Percentiles rank a stretch among this genome's conserved stretches.
These are phyloP conservation scores for Dichotomopilus funicola DNA, from an alignment of 2,329 filamentous ascomycete species.

Conservation along the genomic window DNA sequence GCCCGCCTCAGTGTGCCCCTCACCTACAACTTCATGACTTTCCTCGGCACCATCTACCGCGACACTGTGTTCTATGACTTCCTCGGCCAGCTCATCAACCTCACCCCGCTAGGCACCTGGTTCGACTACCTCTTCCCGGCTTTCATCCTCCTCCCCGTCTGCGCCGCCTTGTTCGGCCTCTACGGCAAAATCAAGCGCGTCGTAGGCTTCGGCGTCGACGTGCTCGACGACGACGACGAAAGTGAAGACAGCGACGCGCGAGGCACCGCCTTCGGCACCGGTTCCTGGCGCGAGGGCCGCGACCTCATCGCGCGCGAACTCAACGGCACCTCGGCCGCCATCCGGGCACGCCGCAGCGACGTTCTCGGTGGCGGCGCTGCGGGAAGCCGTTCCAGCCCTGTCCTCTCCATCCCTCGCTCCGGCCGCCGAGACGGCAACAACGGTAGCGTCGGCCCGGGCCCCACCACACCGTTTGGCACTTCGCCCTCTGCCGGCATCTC, in stretches of 20 bases:
- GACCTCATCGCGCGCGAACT: conserved; percentile 85
- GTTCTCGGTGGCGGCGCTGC: conserved; percentile 27
- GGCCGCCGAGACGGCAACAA: conserved; percentile 21
- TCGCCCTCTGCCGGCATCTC: conserved; percentile 28
- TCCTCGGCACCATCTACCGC: conserved; percentile 68
- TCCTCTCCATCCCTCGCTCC: conserved; percentile 42
- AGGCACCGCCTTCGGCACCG: conserved; percentile 59
- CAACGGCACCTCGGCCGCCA: conserved; percentile 53
- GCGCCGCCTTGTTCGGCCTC: conserved; percentile 79
- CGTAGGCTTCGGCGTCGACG: conserved; percentile 68
- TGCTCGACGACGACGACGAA: conserved; percentile 68
- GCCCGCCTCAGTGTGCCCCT: conserved; percentile 89
- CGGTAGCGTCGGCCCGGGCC: conserved; percentile 22
- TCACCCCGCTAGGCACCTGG: conserved; percentile 73
- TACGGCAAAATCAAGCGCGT: conserved; percentile 74
- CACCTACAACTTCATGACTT: conserved; percentile 93
- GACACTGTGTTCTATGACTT: conserved; percentile 84
- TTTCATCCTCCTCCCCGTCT: conserved; percentile 77
- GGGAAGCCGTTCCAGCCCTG: conserved; percentile 33
- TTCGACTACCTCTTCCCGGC: conserved; percentile 88
- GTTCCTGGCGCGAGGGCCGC: conserved; percentile 85
- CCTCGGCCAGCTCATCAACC: conserved; percentile 72
- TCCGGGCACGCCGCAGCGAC: conserved; percentile 39
- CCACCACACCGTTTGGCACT: conserved; percentile 40
- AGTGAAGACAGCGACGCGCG: conserved; percentile 44